A percentile compares a stretch with the other conserved stretches of the same genome.
phyloP scores from a whole-genome alignment of 2,329 filamentous ascomycete species.

The Nemania bipapillata region DNA sequence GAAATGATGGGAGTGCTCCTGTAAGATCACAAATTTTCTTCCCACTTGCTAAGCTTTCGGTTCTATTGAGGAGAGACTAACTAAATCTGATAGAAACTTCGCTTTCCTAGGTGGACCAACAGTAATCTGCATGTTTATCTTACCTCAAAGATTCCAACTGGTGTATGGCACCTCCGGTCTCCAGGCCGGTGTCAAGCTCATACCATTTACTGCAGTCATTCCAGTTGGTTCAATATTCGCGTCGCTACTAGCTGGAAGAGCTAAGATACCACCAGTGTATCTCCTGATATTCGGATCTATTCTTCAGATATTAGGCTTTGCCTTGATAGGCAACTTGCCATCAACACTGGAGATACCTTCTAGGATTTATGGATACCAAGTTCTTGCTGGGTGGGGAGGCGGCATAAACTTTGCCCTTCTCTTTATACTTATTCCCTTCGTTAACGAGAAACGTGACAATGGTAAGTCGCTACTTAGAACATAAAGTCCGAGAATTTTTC shows the following conservation, averaged over 20 bases:
- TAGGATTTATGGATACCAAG: constrained; percentile 32
- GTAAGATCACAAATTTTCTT: constrained; percentile 18
- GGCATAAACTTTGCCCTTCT: constrained; percentile 37
- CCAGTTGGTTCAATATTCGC: constrained; percentile 33
- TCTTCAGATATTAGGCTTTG: constrained; percentile 36
- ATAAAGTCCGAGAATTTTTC: background rate
- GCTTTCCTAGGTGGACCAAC: constrained; percentile 31
- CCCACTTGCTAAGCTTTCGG: no score
- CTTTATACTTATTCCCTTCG: constrained; percentile 33
- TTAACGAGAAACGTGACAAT: constrained; percentile 33
- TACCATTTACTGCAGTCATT: constrained; percentile 37
- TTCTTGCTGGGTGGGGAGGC: constrained; percentile 36
- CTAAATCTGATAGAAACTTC: constrained; percentile 27
- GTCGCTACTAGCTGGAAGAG: constrained; percentile 17
- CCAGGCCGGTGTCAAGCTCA: constrained; percentile 38
- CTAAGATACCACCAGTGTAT: constrained; percentile 33
- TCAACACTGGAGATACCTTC: constrained; percentile 22
- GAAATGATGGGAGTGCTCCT: constrained; percentile 40
- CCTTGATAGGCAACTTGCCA: constrained; percentile 30
- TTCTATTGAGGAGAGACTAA: constrained; percentile 9
- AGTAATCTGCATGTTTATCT: constrained; percentile 32
- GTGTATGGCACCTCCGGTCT: constrained; percentile 38
- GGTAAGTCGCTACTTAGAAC: constrained; percentile 30
- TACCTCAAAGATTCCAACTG: constrained; percentile 41
- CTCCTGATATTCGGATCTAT: constrained; percentile 30